Conservation (phyloP, 768 basidiomycete species). For the Termitomyces heimii region DNA sequence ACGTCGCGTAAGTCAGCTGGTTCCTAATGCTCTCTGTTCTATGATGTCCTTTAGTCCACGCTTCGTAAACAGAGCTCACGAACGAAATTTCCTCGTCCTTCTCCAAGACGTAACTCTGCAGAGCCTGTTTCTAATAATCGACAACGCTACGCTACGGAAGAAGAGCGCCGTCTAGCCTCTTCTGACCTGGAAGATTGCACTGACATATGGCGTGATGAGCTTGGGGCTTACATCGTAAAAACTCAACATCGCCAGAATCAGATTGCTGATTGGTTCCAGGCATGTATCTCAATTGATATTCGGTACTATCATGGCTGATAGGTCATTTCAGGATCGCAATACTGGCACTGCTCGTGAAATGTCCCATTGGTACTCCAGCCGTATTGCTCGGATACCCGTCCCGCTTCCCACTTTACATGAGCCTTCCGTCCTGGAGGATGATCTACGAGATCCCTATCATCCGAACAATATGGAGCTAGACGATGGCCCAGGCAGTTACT, state of each 20-base stretch:
- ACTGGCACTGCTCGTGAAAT: slow-evolving; percentile 51
- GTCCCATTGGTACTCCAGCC: slow-evolving; percentile 51
- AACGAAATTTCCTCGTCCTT: slow-evolving; percentile 26
- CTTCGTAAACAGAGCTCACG: slow-evolving; percentile 39
- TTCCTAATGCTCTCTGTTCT: background rate
- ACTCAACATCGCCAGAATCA: slow-evolving; percentile 70
- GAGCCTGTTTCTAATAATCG: slow-evolving; percentile 20
- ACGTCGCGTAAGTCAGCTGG: slow-evolving; percentile 47
- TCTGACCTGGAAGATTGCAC: slow-evolving; percentile 81
- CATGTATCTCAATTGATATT: slow-evolving; percentile 29
- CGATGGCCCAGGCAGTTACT: slow-evolving; percentile 20
- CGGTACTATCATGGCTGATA: background rate
- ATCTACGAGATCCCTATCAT: slow-evolving; percentile 17
- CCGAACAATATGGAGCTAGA: slow-evolving; percentile 27
- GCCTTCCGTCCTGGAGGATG: slow-evolving; percentile 21
- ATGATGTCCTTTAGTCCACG: slow-evolving; percentile 20
- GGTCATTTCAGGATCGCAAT: slow-evolving; percentile 56
- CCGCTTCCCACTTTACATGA: slow-evolving; percentile 21
- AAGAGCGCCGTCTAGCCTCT: slow-evolving; percentile 47
- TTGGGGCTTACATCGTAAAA: slow-evolving; percentile 63
- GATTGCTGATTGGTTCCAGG: slow-evolving; percentile 70
- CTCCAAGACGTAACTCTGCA: slow-evolving; percentile 20
- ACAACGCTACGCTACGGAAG: slow-evolving; percentile 23
- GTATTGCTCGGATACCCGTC: slow-evolving; percentile 40
- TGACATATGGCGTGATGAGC: slow-evolving; percentile 70